These are phyloP conservation scores for Biscogniauxia mediterranea DNA, from an alignment of 2,329 filamentous ascomycete genomes.

Conservation along the genomic window DNA sequence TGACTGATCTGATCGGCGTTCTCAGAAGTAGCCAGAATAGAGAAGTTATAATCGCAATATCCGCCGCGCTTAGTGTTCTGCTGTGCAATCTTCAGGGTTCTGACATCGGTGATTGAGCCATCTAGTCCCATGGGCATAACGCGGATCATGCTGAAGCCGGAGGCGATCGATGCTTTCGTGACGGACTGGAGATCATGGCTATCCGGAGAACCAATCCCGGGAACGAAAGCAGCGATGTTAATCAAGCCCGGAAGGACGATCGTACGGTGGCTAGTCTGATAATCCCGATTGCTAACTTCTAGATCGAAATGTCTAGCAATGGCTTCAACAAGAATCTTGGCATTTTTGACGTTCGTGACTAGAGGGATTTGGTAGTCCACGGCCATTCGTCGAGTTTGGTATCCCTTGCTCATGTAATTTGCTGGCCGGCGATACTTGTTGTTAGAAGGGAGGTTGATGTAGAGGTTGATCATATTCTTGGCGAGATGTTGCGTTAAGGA, in stretches of 20 bases:
- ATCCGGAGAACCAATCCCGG: constrained; percentile 62
- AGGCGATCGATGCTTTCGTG: constrained; percentile 69
- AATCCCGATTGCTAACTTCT: constrained; percentile 79
- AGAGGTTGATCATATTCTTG: constrained; percentile 96
- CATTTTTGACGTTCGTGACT: constrained; percentile 99
- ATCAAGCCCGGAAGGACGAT: constrained; percentile 71
- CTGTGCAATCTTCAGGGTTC: constrained; percentile 69
- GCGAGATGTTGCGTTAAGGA: constrained; percentile 94
- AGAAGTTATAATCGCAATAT: constrained; percentile 79
- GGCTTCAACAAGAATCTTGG: constrained; percentile 94
- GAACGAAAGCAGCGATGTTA: constrained; percentile 79
- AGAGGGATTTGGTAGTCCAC: constrained; percentile 96
- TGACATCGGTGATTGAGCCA: constrained; percentile 69
- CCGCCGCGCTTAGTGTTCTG: constrained; percentile 65
- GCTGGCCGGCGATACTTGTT: constrained; percentile 96
- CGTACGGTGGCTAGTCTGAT: constrained; percentile 83
- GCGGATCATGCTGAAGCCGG: constrained; percentile 78
- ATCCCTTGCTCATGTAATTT: constrained; percentile 98
- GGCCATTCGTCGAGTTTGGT: constrained; percentile 94
- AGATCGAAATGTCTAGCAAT: constrained; percentile 87
- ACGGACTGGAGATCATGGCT: constrained; percentile 68
- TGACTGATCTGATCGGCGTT: constrained; percentile 75
- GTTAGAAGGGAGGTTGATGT: constrained; percentile 98
- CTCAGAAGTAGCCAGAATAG: constrained; percentile 68
- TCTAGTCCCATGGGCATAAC: constrained; percentile 75